A percentile compares a stretch with the other conserved stretches of the same genome.
phyloP scores from a whole-genome alignment of 208 protist species.

The Wallacemonas collosoma region DNA sequence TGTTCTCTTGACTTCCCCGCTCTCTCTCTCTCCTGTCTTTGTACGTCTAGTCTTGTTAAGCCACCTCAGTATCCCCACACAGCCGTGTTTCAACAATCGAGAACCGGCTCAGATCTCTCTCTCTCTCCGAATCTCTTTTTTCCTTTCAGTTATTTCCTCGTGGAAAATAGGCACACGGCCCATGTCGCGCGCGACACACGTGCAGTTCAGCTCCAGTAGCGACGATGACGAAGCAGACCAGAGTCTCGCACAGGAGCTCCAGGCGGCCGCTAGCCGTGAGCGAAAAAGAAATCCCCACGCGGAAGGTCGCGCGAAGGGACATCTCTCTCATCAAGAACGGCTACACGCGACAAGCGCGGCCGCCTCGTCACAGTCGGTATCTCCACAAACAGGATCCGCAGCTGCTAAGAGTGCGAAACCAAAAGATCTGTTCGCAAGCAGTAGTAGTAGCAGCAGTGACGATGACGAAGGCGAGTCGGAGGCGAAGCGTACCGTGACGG shows the following conservation, averaged over 20 bases:
- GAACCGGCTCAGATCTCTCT: no score
- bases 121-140: conserved; percentile 1
- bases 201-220: conserved; percentile 24
- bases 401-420: conserved; percentile 2
- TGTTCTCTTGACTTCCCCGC: no score
- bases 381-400: no score
- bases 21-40: no score
- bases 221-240: conserved; percentile 36
- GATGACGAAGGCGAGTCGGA: conserved; percentile 11
- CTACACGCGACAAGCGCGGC: neutral
- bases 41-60: no score
- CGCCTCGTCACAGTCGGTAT: neutral
- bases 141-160: conserved; percentile 9
- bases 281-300: conserved; percentile 72
- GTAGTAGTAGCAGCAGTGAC: conserved; percentile 24
- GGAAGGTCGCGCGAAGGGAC: conserved; percentile 48
- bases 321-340: conserved; percentile 15
- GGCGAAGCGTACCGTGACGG: neutral
- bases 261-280: conserved; percentile 44
- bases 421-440: conserved; percentile 37
- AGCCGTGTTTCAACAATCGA: no score
- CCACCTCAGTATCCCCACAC: no score
- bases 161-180: neutral
- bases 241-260: conserved; percentile 54
- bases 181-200: neutral